Evolutionary conservation across 371 early-diverging fungal species (phyloP).

Genomic region (Amoeboaphelidium protococcarum): DNA sequence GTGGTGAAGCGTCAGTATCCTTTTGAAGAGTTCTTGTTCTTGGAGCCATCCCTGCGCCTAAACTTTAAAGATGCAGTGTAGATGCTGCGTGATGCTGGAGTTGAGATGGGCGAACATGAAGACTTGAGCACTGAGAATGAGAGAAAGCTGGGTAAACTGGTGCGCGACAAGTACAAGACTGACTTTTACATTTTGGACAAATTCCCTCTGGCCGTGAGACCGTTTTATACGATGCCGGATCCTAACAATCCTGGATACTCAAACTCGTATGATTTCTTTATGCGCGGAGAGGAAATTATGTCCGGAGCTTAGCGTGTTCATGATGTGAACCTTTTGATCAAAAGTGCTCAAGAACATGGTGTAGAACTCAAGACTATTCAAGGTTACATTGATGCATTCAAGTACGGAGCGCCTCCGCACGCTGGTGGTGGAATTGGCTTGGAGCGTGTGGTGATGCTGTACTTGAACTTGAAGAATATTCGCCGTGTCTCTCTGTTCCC

Average conservation of each 20-base stretch:
- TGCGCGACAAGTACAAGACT: slow-evolving; percentile 81
- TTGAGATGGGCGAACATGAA: slow-evolving; percentile 72
- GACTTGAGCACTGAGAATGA: slow-evolving; percentile 89
- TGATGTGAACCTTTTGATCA: slow-evolving; percentile 51
- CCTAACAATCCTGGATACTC: slow-evolving; percentile 57
- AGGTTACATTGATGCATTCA: slow-evolving; percentile 92
- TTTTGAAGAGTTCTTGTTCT: slow-evolving; percentile 68
- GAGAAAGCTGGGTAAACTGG: slow-evolving; percentile 68
- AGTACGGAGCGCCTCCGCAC: slow-evolving; percentile 96
- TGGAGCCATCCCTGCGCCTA: slow-evolving; percentile 61
- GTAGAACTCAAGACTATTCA: slow-evolving; percentile 67
- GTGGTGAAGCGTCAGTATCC: slow-evolving; percentile 73
- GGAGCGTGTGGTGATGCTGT: slow-evolving; percentile 96
- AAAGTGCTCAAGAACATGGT: slow-evolving; percentile 54
- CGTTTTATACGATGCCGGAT: slow-evolving; percentile 99
- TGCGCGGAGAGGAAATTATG: slow-evolving; percentile 97
- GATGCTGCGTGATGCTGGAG: slow-evolving; percentile 68
- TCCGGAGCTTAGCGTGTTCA: slow-evolving; percentile 99
- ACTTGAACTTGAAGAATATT: slow-evolving; percentile 87
- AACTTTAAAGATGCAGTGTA: slow-evolving; percentile 74
- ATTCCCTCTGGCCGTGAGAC: slow-evolving; percentile 88
- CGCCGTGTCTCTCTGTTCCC: slow-evolving; percentile 93
- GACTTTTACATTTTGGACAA: slow-evolving; percentile 99
- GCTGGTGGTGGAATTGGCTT: slow-evolving; percentile 98
- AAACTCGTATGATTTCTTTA: slow-evolving; percentile 99